Evolutionary conservation across 2,329 filamentous ascomycete genomes (phyloP).

Genomic region (Colletotrichum magnum): DNA sequence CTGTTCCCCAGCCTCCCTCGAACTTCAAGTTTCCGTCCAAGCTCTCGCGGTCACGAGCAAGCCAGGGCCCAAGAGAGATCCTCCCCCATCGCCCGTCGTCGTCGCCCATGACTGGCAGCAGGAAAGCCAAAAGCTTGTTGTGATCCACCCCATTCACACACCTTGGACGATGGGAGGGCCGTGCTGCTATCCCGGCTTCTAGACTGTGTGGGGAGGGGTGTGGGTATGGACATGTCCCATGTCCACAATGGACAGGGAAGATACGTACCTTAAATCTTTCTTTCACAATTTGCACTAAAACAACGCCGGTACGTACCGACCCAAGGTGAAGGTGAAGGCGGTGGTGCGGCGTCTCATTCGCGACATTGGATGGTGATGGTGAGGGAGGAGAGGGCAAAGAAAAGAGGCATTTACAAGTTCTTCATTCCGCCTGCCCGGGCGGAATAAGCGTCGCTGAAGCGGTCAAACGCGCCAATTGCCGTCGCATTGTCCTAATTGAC

Average conservation of each 20-base stretch:
- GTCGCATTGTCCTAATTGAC: constrained; percentile 24
- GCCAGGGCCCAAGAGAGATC: constrained; percentile 7
- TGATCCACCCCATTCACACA: constrained; percentile 27
- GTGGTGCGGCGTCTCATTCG: constrained; percentile 3
- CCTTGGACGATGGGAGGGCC: constrained; percentile 30
- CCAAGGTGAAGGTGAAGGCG: too few relatives aligned
- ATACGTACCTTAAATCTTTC: constrained; percentile 32
- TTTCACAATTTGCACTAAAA: constrained; percentile 21
- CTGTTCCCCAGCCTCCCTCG: constrained; percentile 17
- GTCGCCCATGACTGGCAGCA: constrained; percentile 38
- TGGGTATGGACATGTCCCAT: constrained; percentile 23
- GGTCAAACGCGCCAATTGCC: constrained; percentile 24
- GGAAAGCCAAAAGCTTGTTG: constrained; percentile 41
- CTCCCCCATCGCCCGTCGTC: neutral
- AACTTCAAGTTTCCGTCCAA: constrained; percentile 6
- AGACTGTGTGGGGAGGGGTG: constrained; percentile 36
- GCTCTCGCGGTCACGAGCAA: constrained; percentile 31
- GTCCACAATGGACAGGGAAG: constrained; percentile 20
- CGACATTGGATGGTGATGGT: constrained; percentile 21
- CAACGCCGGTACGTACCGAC: neutral
- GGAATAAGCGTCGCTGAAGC: constrained; percentile 15
- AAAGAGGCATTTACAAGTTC: constrained; percentile 1
- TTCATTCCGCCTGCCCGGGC: neutral
- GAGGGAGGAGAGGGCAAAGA: constrained; percentile 12
- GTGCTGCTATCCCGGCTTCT: constrained; percentile 10